Base-by-base conservation (phyloP, 352 stramenopile species). In the Pythium rhizo-oryzae region DNA sequence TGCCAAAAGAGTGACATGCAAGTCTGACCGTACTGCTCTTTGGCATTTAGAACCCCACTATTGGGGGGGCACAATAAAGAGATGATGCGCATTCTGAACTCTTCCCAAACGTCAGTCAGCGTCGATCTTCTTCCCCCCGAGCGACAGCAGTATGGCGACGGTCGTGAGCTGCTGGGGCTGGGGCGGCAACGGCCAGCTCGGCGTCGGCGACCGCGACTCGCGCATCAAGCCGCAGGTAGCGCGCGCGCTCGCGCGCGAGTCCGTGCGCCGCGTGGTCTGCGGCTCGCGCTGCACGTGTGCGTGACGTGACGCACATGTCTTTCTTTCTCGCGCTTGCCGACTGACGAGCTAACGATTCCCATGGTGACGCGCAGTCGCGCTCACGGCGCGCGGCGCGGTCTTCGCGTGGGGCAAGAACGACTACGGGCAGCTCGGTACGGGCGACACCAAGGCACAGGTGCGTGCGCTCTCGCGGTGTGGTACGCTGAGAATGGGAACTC, bases 341-440 rank as follows among this genome's bases (percentile, higher is more conserved):
- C 55, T 62, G 23, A 41, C 35, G 33, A n/a, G n/a, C n/a, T n/a
- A n/a, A n/a, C n/a, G n/a, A n/a, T 7, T 51, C 6, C 25, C 16
- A n/a, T 66, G 39, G 23, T 44, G n/a, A n/a, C n/a, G 19, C 9
- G 37, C 55, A 77, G 72, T 80, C 15, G 76, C 73, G 15, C 53
- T 83, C 35, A 76, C 72, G 9, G 69, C 51, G 21, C 19, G 30
- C 25, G 76, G 76, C 3, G 55, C 67, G 6, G 70, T 83, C 13
- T 83, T 78, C 43, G 70, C 76, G 21, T 83, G 76, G 76, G 76
- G 76, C 4, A 79, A 79, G 65, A 79, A 79, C 59, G 76, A 72
- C 62, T 77, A 79, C 41, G 76, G 75, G 13, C 72, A 83, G 54
- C 65, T 79, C 9, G 72, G 75, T 33, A 70, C 75, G 24, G 76